These are phyloP conservation scores for Hypoxylon crocopeplum DNA, from an alignment of 495 filamentous ascomycete genomes.

Conservation along the genomic window DNA sequence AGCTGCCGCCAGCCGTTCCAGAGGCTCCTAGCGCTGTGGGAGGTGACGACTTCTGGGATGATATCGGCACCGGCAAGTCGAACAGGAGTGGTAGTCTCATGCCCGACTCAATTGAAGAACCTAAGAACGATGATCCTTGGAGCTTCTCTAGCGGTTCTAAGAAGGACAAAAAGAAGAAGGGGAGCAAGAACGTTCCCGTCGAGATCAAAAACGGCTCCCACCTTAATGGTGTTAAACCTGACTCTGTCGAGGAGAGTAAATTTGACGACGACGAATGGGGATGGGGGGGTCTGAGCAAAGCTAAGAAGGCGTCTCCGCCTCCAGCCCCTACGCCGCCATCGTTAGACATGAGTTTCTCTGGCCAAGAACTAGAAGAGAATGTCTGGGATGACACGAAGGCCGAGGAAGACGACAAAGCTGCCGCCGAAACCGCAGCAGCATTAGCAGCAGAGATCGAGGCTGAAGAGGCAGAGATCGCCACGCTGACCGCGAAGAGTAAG, in stretches of 20 bases:
- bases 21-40: slow-evolving; percentile 27
- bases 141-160: slow-evolving; percentile 41
- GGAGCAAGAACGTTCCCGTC: slow-evolving; percentile 47
- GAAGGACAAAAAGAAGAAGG: slow-evolving; percentile 53
- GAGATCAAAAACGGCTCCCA: slow-evolving; percentile 47
- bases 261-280: slow-evolving; percentile 49
- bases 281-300: slow-evolving; percentile 44
- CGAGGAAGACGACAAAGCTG: slow-evolving; percentile 27
- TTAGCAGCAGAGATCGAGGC: slow-evolving; percentile 37
- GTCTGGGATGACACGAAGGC: slow-evolving; percentile 32
- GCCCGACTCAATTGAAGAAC: slow-evolving; percentile 55
- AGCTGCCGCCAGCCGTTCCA: slow-evolving; percentile 22
- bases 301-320: slow-evolving; percentile 51
- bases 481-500: too few species aligned
- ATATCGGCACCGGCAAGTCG: slow-evolving; percentile 43
- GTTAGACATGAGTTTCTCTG: slow-evolving; percentile 42
- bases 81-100: slow-evolving; percentile 47
- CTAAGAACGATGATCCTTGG: slow-evolving; percentile 52
- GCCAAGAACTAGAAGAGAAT: slow-evolving; percentile 28
- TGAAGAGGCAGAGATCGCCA: slow-evolving; percentile 47
- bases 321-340: slow-evolving; percentile 50
- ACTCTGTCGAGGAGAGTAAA: slow-evolving; percentile 52
- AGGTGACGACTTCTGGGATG: slow-evolving; percentile 46
- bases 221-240: slow-evolving; percentile 45
- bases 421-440: slow-evolving; percentile 17